Conservation (phyloP, 768 basidiomycete species). For the Amanita muscaria region DNA sequence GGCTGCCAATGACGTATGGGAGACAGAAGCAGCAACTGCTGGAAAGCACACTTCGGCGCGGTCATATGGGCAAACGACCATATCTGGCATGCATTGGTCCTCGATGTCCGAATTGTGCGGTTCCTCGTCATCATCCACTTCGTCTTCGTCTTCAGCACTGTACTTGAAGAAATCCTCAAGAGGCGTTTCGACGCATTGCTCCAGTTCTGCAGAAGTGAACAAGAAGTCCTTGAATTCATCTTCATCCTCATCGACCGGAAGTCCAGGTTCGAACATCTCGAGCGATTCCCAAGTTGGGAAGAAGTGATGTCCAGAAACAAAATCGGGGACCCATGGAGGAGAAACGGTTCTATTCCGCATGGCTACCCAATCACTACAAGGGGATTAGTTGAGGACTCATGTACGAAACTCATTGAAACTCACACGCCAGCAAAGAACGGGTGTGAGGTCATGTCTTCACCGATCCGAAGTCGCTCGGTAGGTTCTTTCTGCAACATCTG, state of each 20-base stretch:
- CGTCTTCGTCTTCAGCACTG: neutral
- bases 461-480: slow-evolving; percentile 17
- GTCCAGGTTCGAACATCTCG: slow-evolving; percentile 9
- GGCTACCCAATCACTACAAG: slow-evolving; percentile 19
- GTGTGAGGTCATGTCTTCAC: slow-evolving; percentile 21
- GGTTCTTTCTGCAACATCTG: slow-evolving; percentile 24
- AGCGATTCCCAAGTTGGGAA: slow-evolving; percentile 4
- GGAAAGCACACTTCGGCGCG: neutral
- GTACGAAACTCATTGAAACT: slow-evolving; percentile 6
- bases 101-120: neutral
- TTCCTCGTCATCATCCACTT: neutral
- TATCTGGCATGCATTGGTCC: neutral
- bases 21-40: neutral
- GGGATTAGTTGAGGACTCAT: neutral
- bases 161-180: neutral
- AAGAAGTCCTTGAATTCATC: slow-evolving; percentile 16
- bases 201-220: slow-evolving; percentile 9
- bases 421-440: slow-evolving; percentile 24
- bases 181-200: neutral
- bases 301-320: slow-evolving; percentile 15
- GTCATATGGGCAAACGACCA: neutral
- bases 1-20: neutral
- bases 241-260: slow-evolving; percentile 9
- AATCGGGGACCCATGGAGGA: slow-evolving; percentile 19
- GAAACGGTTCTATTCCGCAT: slow-evolving; percentile 16